Evolutionary conservation across 2,329 filamentous ascomycete genomes (phyloP), one percentile per base, ranked within the genome.

Genomic region (Botrytis squamosa): DNA sequence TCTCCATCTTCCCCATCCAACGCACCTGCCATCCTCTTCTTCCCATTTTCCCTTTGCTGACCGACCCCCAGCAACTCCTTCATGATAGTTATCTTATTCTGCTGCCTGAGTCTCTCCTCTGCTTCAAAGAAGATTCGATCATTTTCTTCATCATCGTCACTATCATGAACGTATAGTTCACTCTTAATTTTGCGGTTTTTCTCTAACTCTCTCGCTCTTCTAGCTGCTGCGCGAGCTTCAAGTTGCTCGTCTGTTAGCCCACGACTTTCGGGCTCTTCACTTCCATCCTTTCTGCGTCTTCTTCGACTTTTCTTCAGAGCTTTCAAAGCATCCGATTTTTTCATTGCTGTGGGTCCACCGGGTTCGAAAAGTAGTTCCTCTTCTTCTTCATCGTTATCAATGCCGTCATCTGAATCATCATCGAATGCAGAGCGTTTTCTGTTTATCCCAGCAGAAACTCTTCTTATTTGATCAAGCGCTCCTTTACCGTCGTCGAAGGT

Each of bases 101-200:
- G 87, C 76, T 89, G 86, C 67, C 92, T 86, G 74, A 91, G 85
- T 76, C 87, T 84, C 81, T 91, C 90, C 83, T 98, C 95, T 25
- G 88, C 86, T 3, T 87, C 90, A 82, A 95, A 98, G 83, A 98
- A 98, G 33, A 88, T 89, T 36, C 81, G 85, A 82, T 93, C 89
- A 73, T 89, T 88, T 65, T 94, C 93, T 49, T 88, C 90, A 79
- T 97, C 94, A 77, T 97, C 94, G 80, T 98, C 96, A 77, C 92
- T 94, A 55, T 91, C 90, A 74, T 92, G 89, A 69, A 99, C 92
- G 79, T 90, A 95, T 57, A 95, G 83, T 38, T 91, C 90, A 79
- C 93, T 97, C 85, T 98, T 98, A 83, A 96, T 92, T 80, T 92
- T 92, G 46, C 86, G 85, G 67, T 90, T 87, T 82, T 94, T 94